A percentile compares a stretch with the other conserved stretches of the same genome.
Evolutionary conservation across 176 grass and related monocot species (phyloP).

Genomic region (Hyparrhenia diplandra): DNA sequence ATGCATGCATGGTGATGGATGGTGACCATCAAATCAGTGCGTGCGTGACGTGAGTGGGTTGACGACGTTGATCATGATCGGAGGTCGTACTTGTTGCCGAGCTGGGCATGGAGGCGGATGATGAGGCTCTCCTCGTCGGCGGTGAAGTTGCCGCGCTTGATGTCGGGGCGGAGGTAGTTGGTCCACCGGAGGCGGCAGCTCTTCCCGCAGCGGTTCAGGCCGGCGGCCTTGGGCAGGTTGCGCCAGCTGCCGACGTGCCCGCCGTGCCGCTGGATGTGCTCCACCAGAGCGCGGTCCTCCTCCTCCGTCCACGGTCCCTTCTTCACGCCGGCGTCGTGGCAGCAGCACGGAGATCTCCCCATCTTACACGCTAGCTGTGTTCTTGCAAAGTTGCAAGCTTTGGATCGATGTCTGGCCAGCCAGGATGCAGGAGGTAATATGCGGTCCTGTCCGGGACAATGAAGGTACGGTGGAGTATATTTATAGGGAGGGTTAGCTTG

Average conservation of each 20-base stretch:
- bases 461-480: neutral
- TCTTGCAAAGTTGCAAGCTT: too few species aligned
- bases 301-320: slow-evolving; percentile 69
- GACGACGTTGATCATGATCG: too few species aligned
- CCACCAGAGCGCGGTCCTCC: slow-evolving; percentile 53
- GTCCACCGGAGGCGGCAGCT: slow-evolving; percentile 93
- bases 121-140: slow-evolving; percentile 68
- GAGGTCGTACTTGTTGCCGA: slow-evolving; percentile 65
- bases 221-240: slow-evolving; percentile 48
- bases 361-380: neutral
- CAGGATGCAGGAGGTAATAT: neutral
- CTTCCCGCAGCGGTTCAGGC: slow-evolving; percentile 78
- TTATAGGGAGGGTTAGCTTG: slow-evolving; percentile 7
- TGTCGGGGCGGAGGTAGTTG: slow-evolving; percentile 87
- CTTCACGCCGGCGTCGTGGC: slow-evolving; percentile 47
- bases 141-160: slow-evolving; percentile 75
- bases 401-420: neutral
- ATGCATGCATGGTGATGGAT: neutral
- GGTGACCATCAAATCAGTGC: neutral
- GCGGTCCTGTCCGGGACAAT: neutral
- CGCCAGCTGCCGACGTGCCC: slow-evolving; percentile 49
- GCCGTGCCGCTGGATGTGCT: slow-evolving; percentile 47
- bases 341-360: slow-evolving; percentile 71
- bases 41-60: too few species aligned
- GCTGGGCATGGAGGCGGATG: slow-evolving; percentile 53